A percentile compares a stretch with the other conserved stretches of the same genome.
Evolutionary conservation across 495 filamentous ascomycete species (phyloP).

Genomic region (Talaromyces ruber): DNA sequence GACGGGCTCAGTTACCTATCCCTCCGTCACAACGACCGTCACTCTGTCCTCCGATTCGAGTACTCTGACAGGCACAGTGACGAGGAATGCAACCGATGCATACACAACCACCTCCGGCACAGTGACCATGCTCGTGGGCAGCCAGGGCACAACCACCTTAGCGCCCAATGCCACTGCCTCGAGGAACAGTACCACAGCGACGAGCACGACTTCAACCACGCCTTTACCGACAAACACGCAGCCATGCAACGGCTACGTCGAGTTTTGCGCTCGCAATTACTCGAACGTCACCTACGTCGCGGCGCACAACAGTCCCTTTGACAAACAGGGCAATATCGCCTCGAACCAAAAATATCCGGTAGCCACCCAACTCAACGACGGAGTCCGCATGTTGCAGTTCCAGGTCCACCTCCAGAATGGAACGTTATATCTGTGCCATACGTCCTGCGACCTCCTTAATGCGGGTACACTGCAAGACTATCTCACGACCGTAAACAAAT

Average conservation of each 20-base stretch:
- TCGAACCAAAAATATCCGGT: conserved; percentile 71
- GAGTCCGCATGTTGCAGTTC: conserved; percentile 82
- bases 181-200: conserved; percentile 12
- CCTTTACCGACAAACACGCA: conserved; percentile 53
- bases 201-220: conserved; percentile 23
- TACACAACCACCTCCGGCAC: conserved; percentile 23
- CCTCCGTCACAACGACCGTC: conserved; percentile 5
- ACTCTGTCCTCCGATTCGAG: conserved; percentile 10
- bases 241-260: conserved; percentile 81
- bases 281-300: conserved; percentile 85
- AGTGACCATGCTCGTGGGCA: conserved; percentile 30
- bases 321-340: conserved; percentile 54
- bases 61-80: conserved; percentile 10
- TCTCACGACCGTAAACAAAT: conserved; percentile 57
- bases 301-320: conserved; percentile 84
- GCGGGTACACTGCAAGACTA: conserved; percentile 70
- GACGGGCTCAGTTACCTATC: conserved; percentile 2
- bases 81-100: conserved; percentile 23
- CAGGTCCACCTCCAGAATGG: conserved; percentile 66
- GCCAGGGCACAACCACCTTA: conserved; percentile 22
- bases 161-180: conserved; percentile 29
- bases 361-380: conserved; percentile 71
- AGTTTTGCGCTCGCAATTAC: conserved; percentile 74
- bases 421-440: conserved; percentile 62
- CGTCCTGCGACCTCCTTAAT: conserved; percentile 69